These are phyloP conservation scores for Pseudocercospora crystallina DNA, from an alignment of 2,329 filamentous ascomycete genomes.

Conservation along the genomic window DNA sequence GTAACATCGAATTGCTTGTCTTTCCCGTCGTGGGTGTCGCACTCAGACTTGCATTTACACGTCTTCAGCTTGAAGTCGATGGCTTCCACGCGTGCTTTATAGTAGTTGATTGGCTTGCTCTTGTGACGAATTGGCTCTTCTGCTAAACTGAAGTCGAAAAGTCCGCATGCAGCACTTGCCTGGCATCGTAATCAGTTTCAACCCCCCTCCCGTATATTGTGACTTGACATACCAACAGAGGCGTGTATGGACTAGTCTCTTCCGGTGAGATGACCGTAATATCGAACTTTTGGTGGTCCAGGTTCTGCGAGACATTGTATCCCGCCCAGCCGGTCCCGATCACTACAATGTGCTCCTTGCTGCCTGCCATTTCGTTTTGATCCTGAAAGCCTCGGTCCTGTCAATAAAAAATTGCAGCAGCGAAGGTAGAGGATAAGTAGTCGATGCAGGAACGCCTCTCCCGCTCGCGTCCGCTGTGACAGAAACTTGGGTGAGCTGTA, in stretches of 20 bases:
- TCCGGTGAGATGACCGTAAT: slow-evolving; percentile 44
- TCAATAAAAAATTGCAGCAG: not conserved
- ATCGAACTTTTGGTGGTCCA: slow-evolving; percentile 39
- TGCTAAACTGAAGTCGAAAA: slow-evolving; percentile 48
- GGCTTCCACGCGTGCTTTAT: slow-evolving; percentile 36
- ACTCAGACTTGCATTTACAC: slow-evolving; percentile 37
- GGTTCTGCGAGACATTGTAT: slow-evolving; percentile 39
- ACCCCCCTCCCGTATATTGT: not conserved
- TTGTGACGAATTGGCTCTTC: slow-evolving; percentile 48
- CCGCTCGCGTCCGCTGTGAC: too few relatives aligned
- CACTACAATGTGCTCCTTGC: slow-evolving; percentile 28
- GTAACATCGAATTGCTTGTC: slow-evolving; percentile 37
- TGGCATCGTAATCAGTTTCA: not conserved
- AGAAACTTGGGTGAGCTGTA: not conserved
- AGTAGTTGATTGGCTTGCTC: slow-evolving; percentile 23
- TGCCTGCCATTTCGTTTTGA: not conserved
- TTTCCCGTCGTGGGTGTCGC: slow-evolving; percentile 32
- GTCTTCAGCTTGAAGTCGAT: slow-evolving; percentile 40
- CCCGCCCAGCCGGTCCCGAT: slow-evolving; percentile 46
- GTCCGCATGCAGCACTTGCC: slow-evolving; percentile 45
- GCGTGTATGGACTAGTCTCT: slow-evolving; percentile 46
- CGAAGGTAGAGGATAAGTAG: not conserved
- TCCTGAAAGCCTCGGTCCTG: not conserved
- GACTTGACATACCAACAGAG: slow-evolving; percentile 35
- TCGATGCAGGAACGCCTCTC: not conserved